phyloP scores from a whole-genome alignment of 306 rosid genomes.

The Glycine tomentella region DNA sequence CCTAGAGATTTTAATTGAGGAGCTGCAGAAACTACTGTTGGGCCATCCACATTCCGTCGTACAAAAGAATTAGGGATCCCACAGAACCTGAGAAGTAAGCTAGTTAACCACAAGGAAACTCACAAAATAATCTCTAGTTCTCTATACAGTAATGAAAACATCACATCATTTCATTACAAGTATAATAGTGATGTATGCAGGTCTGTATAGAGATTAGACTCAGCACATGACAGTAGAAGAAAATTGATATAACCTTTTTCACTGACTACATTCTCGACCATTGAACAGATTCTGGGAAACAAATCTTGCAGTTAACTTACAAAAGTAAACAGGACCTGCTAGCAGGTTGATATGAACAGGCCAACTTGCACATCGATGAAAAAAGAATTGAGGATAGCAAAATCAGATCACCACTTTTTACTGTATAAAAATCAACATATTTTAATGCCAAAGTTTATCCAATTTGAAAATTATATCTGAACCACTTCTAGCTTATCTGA shows the following conservation, averaged over 20 bases:
- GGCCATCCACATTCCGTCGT: conserved; percentile 60
- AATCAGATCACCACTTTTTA: conserved; percentile 6
- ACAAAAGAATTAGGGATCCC: conserved; percentile 79
- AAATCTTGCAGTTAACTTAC: conserved; percentile 2
- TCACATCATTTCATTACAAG: not conserved
- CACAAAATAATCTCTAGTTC: conserved; percentile 15
- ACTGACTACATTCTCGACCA: not conserved
- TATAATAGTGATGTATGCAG: not conserved
- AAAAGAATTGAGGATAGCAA: conserved; percentile 18
- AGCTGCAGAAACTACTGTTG: conserved; percentile 50
- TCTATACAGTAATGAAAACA: not conserved
- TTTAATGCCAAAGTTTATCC: not conserved
- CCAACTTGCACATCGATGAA: conserved; percentile 4
- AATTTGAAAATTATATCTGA: not conserved
- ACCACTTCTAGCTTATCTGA: conserved; percentile 85
- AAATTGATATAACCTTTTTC: conserved; percentile 24
- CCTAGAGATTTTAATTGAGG: conserved; percentile 54
- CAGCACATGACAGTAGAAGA: not conserved
- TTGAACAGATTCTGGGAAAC: not conserved
- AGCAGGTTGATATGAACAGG: conserved; percentile 29
- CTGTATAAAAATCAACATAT: conserved; percentile 12
- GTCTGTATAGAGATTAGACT: not conserved
- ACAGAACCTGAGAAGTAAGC: conserved; percentile 73
- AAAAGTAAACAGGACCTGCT: not conserved
- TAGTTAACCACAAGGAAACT: conserved; percentile 35